Conservation (phyloP, 805 yeast genomes). For the Teunomyces lycoperdinae region DNA sequence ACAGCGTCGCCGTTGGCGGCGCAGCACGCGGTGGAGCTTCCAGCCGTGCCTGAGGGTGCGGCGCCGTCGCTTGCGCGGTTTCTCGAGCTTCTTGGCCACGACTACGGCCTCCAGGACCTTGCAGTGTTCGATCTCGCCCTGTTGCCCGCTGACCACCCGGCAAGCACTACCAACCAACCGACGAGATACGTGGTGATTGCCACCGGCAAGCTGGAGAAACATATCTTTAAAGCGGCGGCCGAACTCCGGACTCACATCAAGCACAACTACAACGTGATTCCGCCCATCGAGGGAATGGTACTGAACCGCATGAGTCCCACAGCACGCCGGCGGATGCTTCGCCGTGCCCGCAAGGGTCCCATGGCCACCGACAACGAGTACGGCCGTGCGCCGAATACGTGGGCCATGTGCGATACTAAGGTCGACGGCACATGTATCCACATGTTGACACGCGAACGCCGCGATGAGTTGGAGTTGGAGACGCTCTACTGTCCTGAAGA, state of each 20-base stretch:
- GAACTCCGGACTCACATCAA: constrained; percentile 61
- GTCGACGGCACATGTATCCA: constrained; percentile 67
- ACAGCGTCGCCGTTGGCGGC: constrained; percentile 29
- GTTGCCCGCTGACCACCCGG: constrained; percentile 30
- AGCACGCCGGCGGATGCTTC: constrained; percentile 38
- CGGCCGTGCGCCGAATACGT: constrained; percentile 61
- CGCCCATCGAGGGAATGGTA: constrained; percentile 69
- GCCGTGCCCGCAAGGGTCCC: constrained; percentile 53
- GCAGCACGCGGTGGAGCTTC: constrained; percentile 33
- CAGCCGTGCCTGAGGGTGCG: constrained; percentile 56
- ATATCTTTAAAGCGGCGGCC: constrained; percentile 65
- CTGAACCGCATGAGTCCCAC: constrained; percentile 49
- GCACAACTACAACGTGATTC: constrained; percentile 34
- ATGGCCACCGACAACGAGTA: constrained; percentile 54
- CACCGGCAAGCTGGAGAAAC: constrained; percentile 76
- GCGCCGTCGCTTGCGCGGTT: constrained; percentile 52
- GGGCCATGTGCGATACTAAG: constrained; percentile 78
- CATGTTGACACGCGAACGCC: constrained; percentile 65
- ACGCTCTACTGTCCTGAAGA: constrained; percentile 54
- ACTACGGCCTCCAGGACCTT: constrained; percentile 66
- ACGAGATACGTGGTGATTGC: constrained; percentile 49
- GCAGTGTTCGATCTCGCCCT: constrained; percentile 60
- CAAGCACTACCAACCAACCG: constrained; percentile 24
- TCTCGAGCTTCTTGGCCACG: constrained; percentile 47
- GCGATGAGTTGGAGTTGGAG: constrained; percentile 70